Evolutionary conservation across 2,329 filamentous ascomycete genomes (phyloP), one percentile per base, ranked within the genome.

Genomic region (Monosporascus sp.): DNA sequence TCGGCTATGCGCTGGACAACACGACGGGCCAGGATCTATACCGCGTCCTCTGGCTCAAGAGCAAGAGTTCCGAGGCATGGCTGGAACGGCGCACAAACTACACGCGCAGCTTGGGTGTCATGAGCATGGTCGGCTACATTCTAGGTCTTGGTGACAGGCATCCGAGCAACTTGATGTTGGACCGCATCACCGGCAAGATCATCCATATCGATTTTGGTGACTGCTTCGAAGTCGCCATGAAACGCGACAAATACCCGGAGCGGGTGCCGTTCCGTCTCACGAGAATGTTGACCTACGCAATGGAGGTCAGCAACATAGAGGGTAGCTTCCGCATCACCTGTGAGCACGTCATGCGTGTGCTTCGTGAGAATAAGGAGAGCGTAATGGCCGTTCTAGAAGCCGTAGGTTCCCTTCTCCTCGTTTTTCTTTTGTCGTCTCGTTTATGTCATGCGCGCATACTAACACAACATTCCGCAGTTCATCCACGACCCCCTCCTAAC

Each of bases 71-170:
- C 0, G 94, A 99, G 71, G 88, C 93, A 2, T 99, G 94, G 94
- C 85, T 99, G 36, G 94, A 97, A 71, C 83, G 94, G 44, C 88
- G 94, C 50, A 99, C 95, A n/a, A 99, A 96, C 69, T 99, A 99
- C 74, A 99, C 94, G 18, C 88, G 94, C 54, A 97, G 93, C 1
- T 79, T 99, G 2, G 94, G 90, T 62, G 94, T 99, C 65, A 99
- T 99, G 94, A 97, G 91, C n/a, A 99, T 99, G 91, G 94, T 97
- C n/a, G 94, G 94, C 58, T 99, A 99, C 71, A 97, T 99, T 60
- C 84, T 99, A 22, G 95, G 94, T 55, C 79, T 99, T 15, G 94
- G 94, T 51, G 94, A 99, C 74, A 87, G 95, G 48, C 94, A 99
- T 73, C 95, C 95, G 38, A 97, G 91, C 56, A 99, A 99, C 71